These are phyloP conservation scores for Iris macrosiphon DNA, from an alignment of 106 monocot species.

Conservation along the genomic window DNA sequence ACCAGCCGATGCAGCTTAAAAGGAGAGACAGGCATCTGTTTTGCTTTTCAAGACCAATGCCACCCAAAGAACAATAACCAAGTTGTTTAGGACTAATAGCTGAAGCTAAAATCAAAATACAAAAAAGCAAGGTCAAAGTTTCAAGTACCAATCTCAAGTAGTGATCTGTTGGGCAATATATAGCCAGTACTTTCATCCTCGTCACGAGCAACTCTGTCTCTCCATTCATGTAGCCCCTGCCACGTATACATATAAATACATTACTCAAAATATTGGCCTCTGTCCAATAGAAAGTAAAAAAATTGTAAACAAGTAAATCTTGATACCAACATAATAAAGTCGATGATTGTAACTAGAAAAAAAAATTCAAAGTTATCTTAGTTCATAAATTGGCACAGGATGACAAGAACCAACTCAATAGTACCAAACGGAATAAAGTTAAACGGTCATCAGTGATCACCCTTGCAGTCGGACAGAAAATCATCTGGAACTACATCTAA, in stretches of 20 bases:
- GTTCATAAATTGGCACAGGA: no score
- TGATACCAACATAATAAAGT: no score
- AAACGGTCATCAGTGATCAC: no score
- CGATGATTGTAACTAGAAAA: no score
- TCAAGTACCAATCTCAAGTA: conserved; percentile 81
- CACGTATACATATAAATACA: not conserved
- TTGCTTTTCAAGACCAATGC: conserved; percentile 41
- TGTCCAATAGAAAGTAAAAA: not conserved
- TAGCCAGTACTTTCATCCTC: conserved; percentile 99
- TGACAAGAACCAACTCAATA: no score
- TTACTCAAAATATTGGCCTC: not conserved
- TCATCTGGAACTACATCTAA: no score
- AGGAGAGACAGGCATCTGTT: conserved; percentile 65
- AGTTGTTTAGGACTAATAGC: not conserved
- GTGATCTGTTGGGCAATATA: conserved; percentile 75
- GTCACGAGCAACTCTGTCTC: conserved; percentile 76
- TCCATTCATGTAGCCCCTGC: conserved; percentile 77
- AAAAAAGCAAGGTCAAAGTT: not conserved
- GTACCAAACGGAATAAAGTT: no score
- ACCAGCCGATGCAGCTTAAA: conserved; percentile 45
- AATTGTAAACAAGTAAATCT: no score
- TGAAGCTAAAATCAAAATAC: conserved; percentile 1
- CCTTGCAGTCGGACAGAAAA: no score
- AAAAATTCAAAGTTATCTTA: no score
- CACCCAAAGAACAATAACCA: not conserved